Conservation (phyloP, 495 filamentous ascomycete species). For the Pyronema omphalodes region DNA sequence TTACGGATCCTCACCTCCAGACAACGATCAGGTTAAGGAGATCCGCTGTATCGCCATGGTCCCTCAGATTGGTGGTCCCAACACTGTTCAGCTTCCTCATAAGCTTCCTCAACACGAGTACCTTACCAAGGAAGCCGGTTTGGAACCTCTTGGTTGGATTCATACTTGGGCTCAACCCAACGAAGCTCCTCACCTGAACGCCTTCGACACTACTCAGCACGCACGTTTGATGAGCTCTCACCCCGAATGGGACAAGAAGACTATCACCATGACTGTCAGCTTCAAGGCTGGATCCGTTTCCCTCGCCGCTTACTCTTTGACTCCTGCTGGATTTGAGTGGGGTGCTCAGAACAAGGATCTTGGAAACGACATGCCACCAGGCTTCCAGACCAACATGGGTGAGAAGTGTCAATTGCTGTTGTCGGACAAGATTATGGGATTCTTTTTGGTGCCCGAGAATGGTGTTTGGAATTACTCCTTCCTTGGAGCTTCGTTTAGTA, state of each 20-base stretch:
- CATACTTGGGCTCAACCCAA: slow-evolving; percentile 80
- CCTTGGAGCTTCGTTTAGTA: slow-evolving; percentile 75
- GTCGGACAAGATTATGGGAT: slow-evolving; percentile 79
- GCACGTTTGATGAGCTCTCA: slow-evolving; percentile 72
- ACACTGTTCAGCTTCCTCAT: slow-evolving; percentile 82
- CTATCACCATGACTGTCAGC: slow-evolving; percentile 84
- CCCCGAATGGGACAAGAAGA: slow-evolving; percentile 79
- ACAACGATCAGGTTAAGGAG: slow-evolving; percentile 95
- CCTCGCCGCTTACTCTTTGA: slow-evolving; percentile 78
- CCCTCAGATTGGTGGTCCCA: slow-evolving; percentile 85
- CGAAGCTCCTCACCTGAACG: slow-evolving; percentile 89
- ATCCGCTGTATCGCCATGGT: slow-evolving; percentile 92
- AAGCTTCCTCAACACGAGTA: slow-evolving; percentile 86
- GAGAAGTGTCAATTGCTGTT: slow-evolving; percentile 89
- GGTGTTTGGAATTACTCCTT: slow-evolving; percentile 96
- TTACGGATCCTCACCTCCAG: slow-evolving; percentile 79
- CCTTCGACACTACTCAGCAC: slow-evolving; percentile 84
- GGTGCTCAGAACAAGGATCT: slow-evolving; percentile 89
- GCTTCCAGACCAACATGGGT: slow-evolving; percentile 82
- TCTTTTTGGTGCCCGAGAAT: slow-evolving; percentile 85
- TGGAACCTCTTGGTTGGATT: slow-evolving; percentile 90
- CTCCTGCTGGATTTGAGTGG: slow-evolving; percentile 88
- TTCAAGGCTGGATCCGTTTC: slow-evolving; percentile 99
- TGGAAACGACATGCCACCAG: slow-evolving; percentile 75
- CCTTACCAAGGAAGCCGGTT: slow-evolving; percentile 39